phyloP scores from a whole-genome alignment of 441 rosid genomes.

The Populus tomentosa region DNA sequence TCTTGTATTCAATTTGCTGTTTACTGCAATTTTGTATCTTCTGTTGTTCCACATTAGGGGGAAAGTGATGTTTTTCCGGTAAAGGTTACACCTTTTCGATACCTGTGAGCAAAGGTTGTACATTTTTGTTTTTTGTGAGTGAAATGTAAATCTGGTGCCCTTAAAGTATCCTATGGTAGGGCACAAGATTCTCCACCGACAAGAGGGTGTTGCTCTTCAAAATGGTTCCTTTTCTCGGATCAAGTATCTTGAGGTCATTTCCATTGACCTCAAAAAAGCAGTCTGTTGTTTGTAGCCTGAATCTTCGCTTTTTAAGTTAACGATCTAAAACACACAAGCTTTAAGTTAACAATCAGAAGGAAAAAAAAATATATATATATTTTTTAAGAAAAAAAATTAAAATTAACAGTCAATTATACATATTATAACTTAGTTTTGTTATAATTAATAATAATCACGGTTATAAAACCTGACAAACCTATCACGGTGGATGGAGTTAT shows the following conservation, averaged over 20 bases:
- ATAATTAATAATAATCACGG: too few relatives aligned
- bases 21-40: neutral
- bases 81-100: neutral
- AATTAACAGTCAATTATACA: too few relatives aligned
- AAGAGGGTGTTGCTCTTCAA: neutral
- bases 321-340: too few relatives aligned
- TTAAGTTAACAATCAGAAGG: too few relatives aligned
- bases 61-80: neutral
- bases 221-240: neutral
- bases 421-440: too few relatives aligned
- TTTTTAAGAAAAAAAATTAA: too few relatives aligned
- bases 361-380: too few relatives aligned
- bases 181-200: neutral
- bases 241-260: neutral
- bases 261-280: neutral
- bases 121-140: neutral
- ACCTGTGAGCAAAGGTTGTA: neutral
- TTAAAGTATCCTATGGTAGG: neutral
- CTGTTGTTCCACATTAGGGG: neutral
- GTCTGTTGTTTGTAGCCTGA: neutral
- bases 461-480: too few relatives aligned
- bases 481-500: too few relatives aligned
- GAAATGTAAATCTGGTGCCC: neutral
- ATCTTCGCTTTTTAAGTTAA: neutral
- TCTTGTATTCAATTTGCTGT: neutral